Evolutionary conservation across 306 rosid species (phyloP).

Genomic region (Quercus ilex): DNA sequence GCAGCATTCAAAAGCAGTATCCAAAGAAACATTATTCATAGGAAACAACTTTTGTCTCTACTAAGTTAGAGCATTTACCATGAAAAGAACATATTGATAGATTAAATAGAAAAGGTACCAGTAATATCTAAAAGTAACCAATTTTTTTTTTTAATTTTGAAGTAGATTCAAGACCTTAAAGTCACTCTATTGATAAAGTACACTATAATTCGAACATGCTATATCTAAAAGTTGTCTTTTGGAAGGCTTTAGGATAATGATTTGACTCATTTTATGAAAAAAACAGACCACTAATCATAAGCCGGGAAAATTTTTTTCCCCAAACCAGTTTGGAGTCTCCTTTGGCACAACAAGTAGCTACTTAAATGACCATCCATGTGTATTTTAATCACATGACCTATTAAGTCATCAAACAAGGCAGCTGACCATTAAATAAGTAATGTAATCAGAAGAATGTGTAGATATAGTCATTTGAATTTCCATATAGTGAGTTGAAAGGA

Average conservation of each 20-base stretch:
- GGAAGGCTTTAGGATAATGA: not conserved
- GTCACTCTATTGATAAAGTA: not conserved
- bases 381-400: no score
- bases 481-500: no score
- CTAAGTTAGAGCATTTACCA: not conserved
- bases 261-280: not conserved
- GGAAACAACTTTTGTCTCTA: not conserved
- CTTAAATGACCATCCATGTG: no score
- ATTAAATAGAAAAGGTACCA: not conserved
- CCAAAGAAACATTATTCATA: not conserved
- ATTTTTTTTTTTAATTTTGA: not conserved
- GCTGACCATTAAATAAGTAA: no score
- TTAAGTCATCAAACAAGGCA: no score
- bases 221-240: not conserved
- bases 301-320: not conserved
- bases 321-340: no score
- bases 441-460: no score
- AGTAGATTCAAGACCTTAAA: not conserved
- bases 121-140: not conserved
- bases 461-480: no score
- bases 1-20: constrained; percentile 31
- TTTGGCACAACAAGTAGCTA: no score
- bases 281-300: constrained; percentile 7
- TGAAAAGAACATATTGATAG: not conserved
- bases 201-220: not conserved